Evolutionary conservation across 306 rosid genomes (phyloP).

Genomic region (Hippophae gyantsensis): DNA sequence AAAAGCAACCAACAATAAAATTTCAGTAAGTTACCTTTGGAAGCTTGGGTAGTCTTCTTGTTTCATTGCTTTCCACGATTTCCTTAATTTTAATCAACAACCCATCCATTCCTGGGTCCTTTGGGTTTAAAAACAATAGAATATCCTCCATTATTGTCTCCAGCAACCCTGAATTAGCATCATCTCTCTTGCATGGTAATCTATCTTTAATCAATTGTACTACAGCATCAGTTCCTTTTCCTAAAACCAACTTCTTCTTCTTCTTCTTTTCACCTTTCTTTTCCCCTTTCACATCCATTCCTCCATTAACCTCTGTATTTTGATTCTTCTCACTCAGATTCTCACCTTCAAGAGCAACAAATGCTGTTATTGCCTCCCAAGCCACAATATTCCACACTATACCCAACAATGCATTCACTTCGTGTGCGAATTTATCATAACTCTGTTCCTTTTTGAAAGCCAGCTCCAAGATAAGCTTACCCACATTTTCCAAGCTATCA

Average conservation of each 20-base stretch:
- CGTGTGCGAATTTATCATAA: conserved; percentile 42
- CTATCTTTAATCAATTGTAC: conserved; percentile 61
- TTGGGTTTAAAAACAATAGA: conserved; percentile 48
- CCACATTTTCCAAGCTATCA: conserved; percentile 33
- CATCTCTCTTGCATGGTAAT: conserved; percentile 29
- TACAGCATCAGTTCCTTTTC: conserved; percentile 61
- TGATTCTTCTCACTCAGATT: conserved; percentile 38
- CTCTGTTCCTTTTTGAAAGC: conserved; percentile 29
- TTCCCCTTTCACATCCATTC: conserved; percentile 30
- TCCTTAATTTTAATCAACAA: conserved; percentile 61
- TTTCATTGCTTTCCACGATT: conserved; percentile 79
- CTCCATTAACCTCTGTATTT: conserved; percentile 32
- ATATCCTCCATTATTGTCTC: conserved; percentile 42
- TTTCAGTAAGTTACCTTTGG: conserved; percentile 56
- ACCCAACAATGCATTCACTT: conserved; percentile 35
- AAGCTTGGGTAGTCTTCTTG: conserved; percentile 88
- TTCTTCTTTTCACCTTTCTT: conserved; percentile 57
- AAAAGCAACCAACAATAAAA: conserved; percentile 1
- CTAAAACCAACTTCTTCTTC: conserved; percentile 60
- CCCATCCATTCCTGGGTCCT: conserved; percentile 35
- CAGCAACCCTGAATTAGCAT: conserved; percentile 23
- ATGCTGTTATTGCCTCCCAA: conserved; percentile 55
- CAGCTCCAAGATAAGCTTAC: conserved; percentile 32
- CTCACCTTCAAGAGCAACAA: conserved; percentile 41
- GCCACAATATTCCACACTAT: conserved; percentile 63